A percentile compares a stretch with the other conserved stretches of the same genome.
Evolutionary conservation across 2,329 filamentous ascomycete species (phyloP).

Genomic region (Aspergillus amoenus): DNA sequence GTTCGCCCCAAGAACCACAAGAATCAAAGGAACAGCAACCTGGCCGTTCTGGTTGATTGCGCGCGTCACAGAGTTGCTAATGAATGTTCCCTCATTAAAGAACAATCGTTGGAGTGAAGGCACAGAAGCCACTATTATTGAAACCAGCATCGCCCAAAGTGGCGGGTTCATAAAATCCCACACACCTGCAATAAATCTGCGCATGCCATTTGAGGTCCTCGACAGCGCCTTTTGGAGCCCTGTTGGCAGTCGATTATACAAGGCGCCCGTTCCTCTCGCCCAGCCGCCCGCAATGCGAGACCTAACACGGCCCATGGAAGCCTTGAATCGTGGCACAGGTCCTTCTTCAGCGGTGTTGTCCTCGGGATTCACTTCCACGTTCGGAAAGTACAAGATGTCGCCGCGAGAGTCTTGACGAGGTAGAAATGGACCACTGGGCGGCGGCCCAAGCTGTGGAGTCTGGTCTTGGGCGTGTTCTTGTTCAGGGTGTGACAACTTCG

Average conservation of each 20-base stretch:
- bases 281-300: slow-evolving; percentile 20
- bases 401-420: slow-evolving; percentile 44
- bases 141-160: slow-evolving; percentile 91
- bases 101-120: slow-evolving; percentile 80
- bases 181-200: slow-evolving; percentile 63
- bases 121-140: slow-evolving; percentile 87
- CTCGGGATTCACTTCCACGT: slow-evolving; percentile 32
- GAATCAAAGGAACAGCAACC: slow-evolving; percentile 90
- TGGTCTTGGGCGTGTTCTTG: slow-evolving; percentile 20
- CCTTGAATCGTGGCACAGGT: slow-evolving; percentile 28
- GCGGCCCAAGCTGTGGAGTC: slow-evolving; percentile 28
- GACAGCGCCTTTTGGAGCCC: slow-evolving; percentile 53
- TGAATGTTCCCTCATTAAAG: slow-evolving; percentile 83
- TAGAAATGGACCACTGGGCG: slow-evolving; percentile 37
- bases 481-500: slow-evolving; percentile 30
- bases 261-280: slow-evolving; percentile 21
- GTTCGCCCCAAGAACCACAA: slow-evolving; percentile 94
- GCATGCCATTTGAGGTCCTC: slow-evolving; percentile 39
- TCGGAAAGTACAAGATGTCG: slow-evolving; percentile 61
- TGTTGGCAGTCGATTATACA: slow-evolving; percentile 53
- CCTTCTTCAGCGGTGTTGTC: slow-evolving; percentile 29
- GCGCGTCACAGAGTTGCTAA: slow-evolving; percentile 88
- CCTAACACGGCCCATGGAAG: slow-evolving; percentile 21
- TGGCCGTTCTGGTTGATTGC: slow-evolving; percentile 82
- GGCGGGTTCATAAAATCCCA: slow-evolving; percentile 99